Evolutionary conservation across 192 early-diverging fungal species (phyloP), one percentile per base, ranked within the genome.

Genomic region (Rhizophagus prolifer): DNA sequence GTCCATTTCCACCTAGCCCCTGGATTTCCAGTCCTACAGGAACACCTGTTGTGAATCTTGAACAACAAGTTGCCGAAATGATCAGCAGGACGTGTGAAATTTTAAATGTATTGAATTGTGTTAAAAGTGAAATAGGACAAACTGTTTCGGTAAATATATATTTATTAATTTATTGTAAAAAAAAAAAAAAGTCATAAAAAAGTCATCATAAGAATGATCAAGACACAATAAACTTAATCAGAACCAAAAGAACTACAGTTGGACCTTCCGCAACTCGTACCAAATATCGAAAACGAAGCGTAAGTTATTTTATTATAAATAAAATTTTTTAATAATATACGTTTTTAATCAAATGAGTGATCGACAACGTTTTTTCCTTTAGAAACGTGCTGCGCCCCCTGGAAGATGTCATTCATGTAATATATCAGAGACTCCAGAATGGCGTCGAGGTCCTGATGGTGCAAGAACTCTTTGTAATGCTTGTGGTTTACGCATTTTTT

Each of bases 361-460:
- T 25, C 34, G 36, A 41, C n/a, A 36, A 30, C 6, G 36, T 67
- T 0, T 23, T 65, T 31, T 65, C 31, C 16, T 65, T 31, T 58
- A 72, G 70, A 87, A 88, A 79, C 82, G 88, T 23, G 83, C 91
- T 2, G 86, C 91, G 21, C 86, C 89, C 59, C 90, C 91, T 50
- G 90, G 89, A 36, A 79, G 90, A 23, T 92, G 92, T 74, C 88
- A 89, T 26, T 90, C 90, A 19, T 98, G 96, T 77, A 88, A 92
- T 73, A 92, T 90, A 72, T 93, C 91, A 2, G 94, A 94, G 77
- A 97, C 95, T 1, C 95, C 95, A 30, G 95, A 97, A 80, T 98
- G 96, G 96, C 86, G 96, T 46, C 91, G 96, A 25, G 95, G 96
- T n/a, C 95, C 95, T n/a, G 91, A 93, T 58, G 95, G 95, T 23